Evolutionary conservation across 768 basidiomycete species (phyloP), one percentile per base, ranked within the genome.

Genomic region (Asterophora lycoperdoides): DNA sequence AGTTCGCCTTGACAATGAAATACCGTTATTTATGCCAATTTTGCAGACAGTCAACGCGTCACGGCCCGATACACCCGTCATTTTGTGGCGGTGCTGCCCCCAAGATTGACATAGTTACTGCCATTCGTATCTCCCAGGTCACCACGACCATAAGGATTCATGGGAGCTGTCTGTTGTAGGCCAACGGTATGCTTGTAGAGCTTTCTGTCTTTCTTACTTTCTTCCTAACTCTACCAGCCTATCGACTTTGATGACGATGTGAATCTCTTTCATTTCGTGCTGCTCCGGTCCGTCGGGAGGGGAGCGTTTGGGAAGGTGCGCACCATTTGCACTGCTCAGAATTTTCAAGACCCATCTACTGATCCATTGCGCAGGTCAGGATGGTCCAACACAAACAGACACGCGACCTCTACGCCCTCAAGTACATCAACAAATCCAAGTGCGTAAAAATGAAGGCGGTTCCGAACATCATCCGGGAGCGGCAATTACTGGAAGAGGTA

Each of bases 311-410:
- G 95, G 64, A 98, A 99, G 83, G 95, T 93, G 29, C 45, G 48
- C 37, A 23, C 48, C 26, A 18, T 47, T 8, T 32, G 6, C 23
- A 23, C 23, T 6, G 3, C 23, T 35, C 46, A 46, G 60, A 54
- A 17, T 6, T 63, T 34, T 15, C 37, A 13, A 14, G 23, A 1
- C 32, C 14, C 18, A 7, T 29, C 9, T 7, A 32, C 28, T 48
- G 13, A 56, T 42, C 45, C 28, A 20, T 46, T 41, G 17, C 44
- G 35, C 56, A 98, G 95, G 95, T 99, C 72, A 88, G 96, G 37
- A 95, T 99, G 52, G 96, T 99, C 5, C 95, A 99, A 68, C 96
- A 98, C 74, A 99, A 97, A 64, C 91, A 97, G 67, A 89, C 93
- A 14, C 87, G 91, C 54, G 88, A 93, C 14, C 78, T 99, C 38